These are phyloP conservation scores for Neospora caninum DNA, from an alignment of 169 alveolate species.

Conservation along the genomic window DNA sequence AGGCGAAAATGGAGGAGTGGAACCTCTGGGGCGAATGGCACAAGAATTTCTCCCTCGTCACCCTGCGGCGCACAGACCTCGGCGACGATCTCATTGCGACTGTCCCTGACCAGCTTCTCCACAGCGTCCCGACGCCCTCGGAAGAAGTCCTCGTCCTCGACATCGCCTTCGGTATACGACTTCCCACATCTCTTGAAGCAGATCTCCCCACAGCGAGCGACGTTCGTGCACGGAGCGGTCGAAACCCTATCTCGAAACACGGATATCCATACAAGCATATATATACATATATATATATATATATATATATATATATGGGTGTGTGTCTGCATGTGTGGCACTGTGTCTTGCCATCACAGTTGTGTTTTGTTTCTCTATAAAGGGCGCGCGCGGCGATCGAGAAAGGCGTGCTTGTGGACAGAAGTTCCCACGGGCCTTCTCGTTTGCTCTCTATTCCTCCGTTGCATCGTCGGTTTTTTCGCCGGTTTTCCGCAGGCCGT, in stretches of 20 bases:
- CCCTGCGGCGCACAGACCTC: neutral
- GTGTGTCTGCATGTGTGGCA: neutral
- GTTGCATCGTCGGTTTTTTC: neutral
- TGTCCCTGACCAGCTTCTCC: neutral
- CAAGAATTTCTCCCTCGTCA: neutral
- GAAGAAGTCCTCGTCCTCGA: slow-evolving; percentile 31
- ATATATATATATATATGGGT: neutral
- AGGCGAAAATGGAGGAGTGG: slow-evolving; percentile 15
- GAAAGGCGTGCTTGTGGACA: too few relatives aligned
- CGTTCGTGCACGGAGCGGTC: too few relatives aligned
- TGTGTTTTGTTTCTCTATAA: too few relatives aligned
- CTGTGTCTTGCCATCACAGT: too few relatives aligned
- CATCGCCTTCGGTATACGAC: neutral
- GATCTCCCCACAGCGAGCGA: too few relatives aligned
- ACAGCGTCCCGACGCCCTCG: neutral
- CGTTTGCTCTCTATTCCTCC: neutral
- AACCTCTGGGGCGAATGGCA: neutral
- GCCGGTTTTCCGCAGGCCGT: neutral
- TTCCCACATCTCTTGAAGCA: too few relatives aligned
- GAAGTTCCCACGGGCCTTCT: too few relatives aligned
- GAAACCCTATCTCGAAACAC: too few relatives aligned
- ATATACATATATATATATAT: neutral
- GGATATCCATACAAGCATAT: neutral
- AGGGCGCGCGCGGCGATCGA: too few relatives aligned
- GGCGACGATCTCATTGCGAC: neutral